A percentile compares a stretch with the other conserved stretches of the same genome.
These are phyloP conservation scores for Fagopyrum homotropicum DNA, from an alignment of 148 eudicot species.

Conservation along the genomic window DNA sequence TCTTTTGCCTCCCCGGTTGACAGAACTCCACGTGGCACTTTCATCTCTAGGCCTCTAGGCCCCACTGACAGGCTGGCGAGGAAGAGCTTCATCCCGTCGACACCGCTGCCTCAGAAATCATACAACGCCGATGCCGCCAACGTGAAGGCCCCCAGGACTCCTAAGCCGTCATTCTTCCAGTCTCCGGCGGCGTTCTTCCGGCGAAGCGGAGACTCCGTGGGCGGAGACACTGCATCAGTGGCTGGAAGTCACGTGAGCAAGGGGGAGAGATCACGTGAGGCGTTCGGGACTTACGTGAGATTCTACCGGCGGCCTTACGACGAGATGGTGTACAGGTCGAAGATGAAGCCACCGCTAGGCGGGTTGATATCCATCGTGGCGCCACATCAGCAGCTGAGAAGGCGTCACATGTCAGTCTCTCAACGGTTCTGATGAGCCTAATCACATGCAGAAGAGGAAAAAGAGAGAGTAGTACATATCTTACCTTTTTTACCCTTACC, in stretches of 20 bases:
- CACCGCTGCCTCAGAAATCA: slow-evolving; percentile 76
- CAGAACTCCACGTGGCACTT: slow-evolving; percentile 20
- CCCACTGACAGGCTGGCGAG: slow-evolving; percentile 25
- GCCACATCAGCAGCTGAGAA: slow-evolving; percentile 40
- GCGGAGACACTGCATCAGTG: neutral
- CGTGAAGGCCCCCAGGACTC: slow-evolving; percentile 59
- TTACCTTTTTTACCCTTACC: neutral
- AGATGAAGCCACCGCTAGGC: slow-evolving; percentile 91
- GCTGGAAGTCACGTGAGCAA: slow-evolving; percentile 36
- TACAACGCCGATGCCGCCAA: slow-evolving; percentile 48
- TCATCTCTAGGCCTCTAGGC: slow-evolving; percentile 32
- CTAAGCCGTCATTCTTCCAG: slow-evolving; percentile 70
- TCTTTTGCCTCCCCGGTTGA: slow-evolving; percentile 85
- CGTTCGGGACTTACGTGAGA: slow-evolving; percentile 48
- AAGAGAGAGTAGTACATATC: slow-evolving; percentile 6
- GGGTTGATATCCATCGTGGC: slow-evolving; percentile 85
- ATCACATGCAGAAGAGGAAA: neutral
- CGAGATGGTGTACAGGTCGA: slow-evolving; percentile 82
- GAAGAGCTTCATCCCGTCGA: slow-evolving; percentile 75
- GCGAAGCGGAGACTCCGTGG: slow-evolving; percentile 10
- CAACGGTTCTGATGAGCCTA: slow-evolving; percentile 60
- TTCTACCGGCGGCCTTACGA: slow-evolving; percentile 80
- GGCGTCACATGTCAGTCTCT: slow-evolving; percentile 75
- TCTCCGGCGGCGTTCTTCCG: slow-evolving; percentile 45
- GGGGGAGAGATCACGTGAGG: slow-evolving; percentile 48